Conservation (phyloP, 345 rosid genomes). For the Eucalyptus victrix region DNA sequence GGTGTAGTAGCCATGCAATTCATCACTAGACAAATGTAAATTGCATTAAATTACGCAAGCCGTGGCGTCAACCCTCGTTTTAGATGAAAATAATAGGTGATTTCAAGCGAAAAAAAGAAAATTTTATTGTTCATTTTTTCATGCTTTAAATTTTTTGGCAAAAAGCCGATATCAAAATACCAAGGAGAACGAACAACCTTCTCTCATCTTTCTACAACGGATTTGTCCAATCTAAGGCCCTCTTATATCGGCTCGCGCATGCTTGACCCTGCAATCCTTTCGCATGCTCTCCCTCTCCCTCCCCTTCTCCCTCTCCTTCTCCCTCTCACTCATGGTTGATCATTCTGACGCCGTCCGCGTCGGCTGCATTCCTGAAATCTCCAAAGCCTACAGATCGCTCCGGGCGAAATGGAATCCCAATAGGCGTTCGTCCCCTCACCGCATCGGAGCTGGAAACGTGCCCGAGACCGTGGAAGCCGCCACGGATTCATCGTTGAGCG, state of each 20-base stretch:
- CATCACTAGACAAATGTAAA: neutral
- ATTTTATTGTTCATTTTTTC: neutral
- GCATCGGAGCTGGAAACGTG: neutral
- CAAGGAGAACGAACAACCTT: neutral
- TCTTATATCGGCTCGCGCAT: neutral
- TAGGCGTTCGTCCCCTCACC: neutral
- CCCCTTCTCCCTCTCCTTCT: neutral
- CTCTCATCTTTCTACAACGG: neutral
- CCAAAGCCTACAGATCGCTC: neutral
- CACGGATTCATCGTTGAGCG: neutral
- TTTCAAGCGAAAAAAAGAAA: neutral
- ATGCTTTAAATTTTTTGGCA: neutral
- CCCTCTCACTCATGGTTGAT: slow-evolving; percentile 3
- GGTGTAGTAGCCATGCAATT: neutral
- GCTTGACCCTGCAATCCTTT: neutral
- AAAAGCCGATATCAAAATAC: neutral
- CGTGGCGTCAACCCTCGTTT: neutral
- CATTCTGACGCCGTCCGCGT: neutral
- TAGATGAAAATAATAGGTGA: neutral
- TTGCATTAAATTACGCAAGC: neutral
- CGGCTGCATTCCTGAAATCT: slow-evolving; percentile 2
- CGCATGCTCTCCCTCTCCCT: neutral
- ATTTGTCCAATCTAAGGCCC: neutral
- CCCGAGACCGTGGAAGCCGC: neutral
- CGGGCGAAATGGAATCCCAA: neutral